phyloP scores from a whole-genome alignment of 192 early-diverging fungal species.

The Irineochytrium annulatum region DNA sequence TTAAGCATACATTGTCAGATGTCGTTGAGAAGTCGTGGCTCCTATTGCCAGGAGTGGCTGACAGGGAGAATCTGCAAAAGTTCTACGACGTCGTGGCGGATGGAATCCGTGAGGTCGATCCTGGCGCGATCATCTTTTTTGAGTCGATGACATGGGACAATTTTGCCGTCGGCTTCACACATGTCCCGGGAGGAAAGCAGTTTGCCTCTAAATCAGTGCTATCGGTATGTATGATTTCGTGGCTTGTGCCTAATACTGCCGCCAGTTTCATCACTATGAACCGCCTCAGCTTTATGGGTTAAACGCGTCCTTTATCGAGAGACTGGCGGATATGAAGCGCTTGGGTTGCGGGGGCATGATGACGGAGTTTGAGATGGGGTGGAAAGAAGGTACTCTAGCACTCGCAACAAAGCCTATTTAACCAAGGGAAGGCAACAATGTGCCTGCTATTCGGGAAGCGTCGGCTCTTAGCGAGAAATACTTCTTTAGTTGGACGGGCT shows the following conservation, averaged over 20 bases:
- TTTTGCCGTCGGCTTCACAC: slow-evolving; percentile 14
- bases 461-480: slow-evolving; percentile 3
- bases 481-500: slow-evolving; percentile 15
- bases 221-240: background rate
- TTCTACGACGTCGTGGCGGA: slow-evolving; percentile 19
- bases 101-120: slow-evolving; percentile 23
- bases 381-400: background rate
- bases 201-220: slow-evolving; percentile 13
- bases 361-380: slow-evolving; percentile 28
- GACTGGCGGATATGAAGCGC: too few species aligned
- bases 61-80: slow-evolving; percentile 19
- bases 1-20: background rate
- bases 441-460: background rate
- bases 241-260: background rate
- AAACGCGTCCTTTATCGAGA: background rate
- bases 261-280: slow-evolving; percentile 15
- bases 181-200: slow-evolving; percentile 5
- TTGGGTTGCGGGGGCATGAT: slow-evolving; percentile 15
- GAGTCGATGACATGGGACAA: slow-evolving; percentile 20
- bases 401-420: background rate
- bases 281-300: slow-evolving; percentile 11
- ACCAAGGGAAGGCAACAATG: slow-evolving; percentile 12
- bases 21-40: slow-evolving; percentile 15
- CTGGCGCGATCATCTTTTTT: slow-evolving; percentile 23
- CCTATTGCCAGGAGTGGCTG: slow-evolving; percentile 8